Evolutionary conservation across 192 early-diverging fungal genomes (phyloP), one percentile per base, ranked within the genome.

Genomic region (Coemansia sp.): DNA sequence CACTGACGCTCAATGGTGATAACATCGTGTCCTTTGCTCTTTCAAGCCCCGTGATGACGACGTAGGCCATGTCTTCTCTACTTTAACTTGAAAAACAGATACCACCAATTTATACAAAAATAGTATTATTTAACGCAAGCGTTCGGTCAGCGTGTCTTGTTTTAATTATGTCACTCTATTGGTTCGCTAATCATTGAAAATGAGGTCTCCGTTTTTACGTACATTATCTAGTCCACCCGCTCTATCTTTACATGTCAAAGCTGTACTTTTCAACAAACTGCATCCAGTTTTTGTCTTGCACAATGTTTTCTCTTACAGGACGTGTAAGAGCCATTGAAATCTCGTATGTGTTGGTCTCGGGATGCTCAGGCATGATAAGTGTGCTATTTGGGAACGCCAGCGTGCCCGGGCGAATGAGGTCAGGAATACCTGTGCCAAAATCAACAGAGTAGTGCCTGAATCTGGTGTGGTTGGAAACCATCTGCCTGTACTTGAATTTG

Each of bases 281-380:
- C 49, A 52, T 52, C 49, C 49, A 52, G 23, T 4, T 52, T 9
- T 25, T 25, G 49, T 29, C 23, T 25, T 52, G 49, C 20, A 52
- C 20, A 52, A 52, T 52, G 22, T 9, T 9, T 25, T 52, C 15
- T 9, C 49, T 25, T 11, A 52, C 49, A 25, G 49, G 20, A 5
- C 49, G 32, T 3, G 55, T 34, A 10, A 57, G 9, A 2, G 55
- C 8, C 11, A 57, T 34, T 6, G 34, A 13, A 57, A 57, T 1
- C 55, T 57, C 55, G 19, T 57, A 57, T 1, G 22, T n/a, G 6
- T 57, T n/a, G 0, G 19, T 36, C 1, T 17, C 33, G 1, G 55
- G 55, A 57, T 34, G 34, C 8, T 33, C 36, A 57, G 55, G 55
- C 55, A 57, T 57, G 14, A 57, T 17, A 20, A 57, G 35, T 35